These are phyloP conservation scores for Leccinum fuscescens DNA, from an alignment of 1,284 basidiomycete genomes.

Conservation along the genomic window DNA sequence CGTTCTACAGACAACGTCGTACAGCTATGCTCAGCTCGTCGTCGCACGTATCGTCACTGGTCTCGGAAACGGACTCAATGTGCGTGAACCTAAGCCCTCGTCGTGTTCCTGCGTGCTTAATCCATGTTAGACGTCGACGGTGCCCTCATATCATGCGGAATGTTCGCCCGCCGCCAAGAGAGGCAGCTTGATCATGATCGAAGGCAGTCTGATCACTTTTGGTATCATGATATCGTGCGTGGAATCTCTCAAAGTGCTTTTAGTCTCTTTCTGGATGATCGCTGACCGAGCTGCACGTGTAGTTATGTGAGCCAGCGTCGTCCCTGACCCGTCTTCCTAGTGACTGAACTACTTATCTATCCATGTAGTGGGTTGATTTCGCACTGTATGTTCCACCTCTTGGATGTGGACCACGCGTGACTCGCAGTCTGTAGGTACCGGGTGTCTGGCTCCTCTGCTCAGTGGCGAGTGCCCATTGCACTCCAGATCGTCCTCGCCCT, in stretches of 20 bases:
- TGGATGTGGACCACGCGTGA: not conserved
- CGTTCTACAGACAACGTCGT: slow-evolving; percentile 47
- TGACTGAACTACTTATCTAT: slow-evolving; percentile 2
- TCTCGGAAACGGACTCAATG: slow-evolving; percentile 68
- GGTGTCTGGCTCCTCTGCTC: slow-evolving; percentile 50
- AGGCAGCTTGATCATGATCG: slow-evolving; percentile 67
- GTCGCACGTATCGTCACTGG: slow-evolving; percentile 51
- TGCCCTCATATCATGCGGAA: slow-evolving; percentile 65
- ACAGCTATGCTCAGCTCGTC: slow-evolving; percentile 49
- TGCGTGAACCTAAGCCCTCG: slow-evolving; percentile 25
- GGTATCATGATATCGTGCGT: slow-evolving; percentile 70
- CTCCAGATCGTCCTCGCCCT: slow-evolving; percentile 64
- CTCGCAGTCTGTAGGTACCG: slow-evolving; percentile 42
- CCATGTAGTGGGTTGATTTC: slow-evolving; percentile 57
- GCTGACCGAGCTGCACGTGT: slow-evolving; percentile 7
- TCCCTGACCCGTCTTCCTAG: not conserved
- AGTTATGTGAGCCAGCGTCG: slow-evolving; percentile 29
- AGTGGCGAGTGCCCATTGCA: slow-evolving; percentile 71
- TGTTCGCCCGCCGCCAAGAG: slow-evolving; percentile 59
- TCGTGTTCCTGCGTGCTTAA: not conserved
- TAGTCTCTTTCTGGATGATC: not conserved
- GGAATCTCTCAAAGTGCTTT: slow-evolving; percentile 1
- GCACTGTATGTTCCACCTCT: slow-evolving; percentile 42
- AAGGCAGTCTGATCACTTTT: slow-evolving; percentile 67
- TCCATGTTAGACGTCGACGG: slow-evolving; percentile 52